Percentiles rank a stretch among this genome's conserved stretches.
Evolutionary conservation across 2,329 filamentous ascomycete genomes (phyloP).

Genomic region (Botrytis medusae): DNA sequence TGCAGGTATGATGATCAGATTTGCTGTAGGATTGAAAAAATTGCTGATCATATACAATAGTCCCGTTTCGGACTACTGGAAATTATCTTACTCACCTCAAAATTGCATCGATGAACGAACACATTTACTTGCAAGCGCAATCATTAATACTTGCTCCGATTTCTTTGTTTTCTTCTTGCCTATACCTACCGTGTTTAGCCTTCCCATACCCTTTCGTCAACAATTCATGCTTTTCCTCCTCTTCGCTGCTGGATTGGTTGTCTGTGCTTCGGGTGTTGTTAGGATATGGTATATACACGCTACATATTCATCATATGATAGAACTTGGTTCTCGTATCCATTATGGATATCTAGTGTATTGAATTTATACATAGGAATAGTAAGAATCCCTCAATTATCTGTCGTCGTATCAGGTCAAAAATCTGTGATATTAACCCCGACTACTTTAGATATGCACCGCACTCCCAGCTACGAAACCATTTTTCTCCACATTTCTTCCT

Average conservation of each 20-base stretch:
- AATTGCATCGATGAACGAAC: constrained; percentile 49
- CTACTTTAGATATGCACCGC: constrained; percentile 44
- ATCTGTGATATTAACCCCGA: background rate
- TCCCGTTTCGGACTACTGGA: constrained; percentile 43
- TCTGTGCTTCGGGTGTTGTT: constrained; percentile 43
- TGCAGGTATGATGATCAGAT: constrained; percentile 39
- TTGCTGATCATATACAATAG: constrained; percentile 29
- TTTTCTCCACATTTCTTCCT: constrained; percentile 44
- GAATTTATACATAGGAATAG: constrained; percentile 47
- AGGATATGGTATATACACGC: constrained; percentile 42
- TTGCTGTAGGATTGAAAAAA: background rate
- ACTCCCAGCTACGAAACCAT: constrained; percentile 46
- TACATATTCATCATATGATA: constrained; percentile 36
- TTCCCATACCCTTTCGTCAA: constrained; percentile 50
- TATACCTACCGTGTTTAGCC: constrained; percentile 46
- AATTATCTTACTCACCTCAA: constrained; percentile 36
- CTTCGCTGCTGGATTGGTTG: constrained; percentile 50
- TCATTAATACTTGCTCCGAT: constrained; percentile 59
- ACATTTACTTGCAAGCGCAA: constrained; percentile 53
- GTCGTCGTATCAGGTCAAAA: background rate
- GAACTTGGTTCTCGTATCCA: constrained; percentile 41
- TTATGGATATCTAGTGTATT: constrained; percentile 41
- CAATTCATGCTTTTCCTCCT: constrained; percentile 47
- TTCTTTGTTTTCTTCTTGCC: constrained; percentile 53
- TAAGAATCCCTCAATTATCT: constrained; percentile 31